phyloP scores from a whole-genome alignment of 768 basidiomycete species.

The Pholiota molesta region DNA sequence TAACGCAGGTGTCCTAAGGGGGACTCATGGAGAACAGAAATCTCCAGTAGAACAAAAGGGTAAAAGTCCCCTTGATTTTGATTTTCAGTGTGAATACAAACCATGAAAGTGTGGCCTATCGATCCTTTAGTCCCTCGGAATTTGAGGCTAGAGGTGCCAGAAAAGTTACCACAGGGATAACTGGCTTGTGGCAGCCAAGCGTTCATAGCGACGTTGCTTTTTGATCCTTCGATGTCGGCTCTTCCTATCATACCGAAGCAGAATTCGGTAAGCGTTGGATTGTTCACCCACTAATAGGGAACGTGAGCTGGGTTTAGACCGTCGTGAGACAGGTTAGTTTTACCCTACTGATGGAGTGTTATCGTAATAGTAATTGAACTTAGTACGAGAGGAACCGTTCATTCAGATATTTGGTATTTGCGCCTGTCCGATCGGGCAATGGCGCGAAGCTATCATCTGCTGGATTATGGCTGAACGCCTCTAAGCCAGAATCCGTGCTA shows the following conservation, averaged over 20 bases:
- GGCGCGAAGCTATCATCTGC: slow-evolving; percentile 81
- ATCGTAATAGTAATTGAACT: slow-evolving; percentile 78
- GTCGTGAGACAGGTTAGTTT: slow-evolving; percentile 87
- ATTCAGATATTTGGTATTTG: slow-evolving; percentile 86
- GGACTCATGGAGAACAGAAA: slow-evolving; percentile 81
- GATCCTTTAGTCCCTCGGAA: slow-evolving; percentile 81
- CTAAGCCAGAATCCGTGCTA: slow-evolving; percentile 83
- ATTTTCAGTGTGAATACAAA: slow-evolving; percentile 83
- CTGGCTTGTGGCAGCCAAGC: slow-evolving; percentile 83
- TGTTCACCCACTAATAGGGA: slow-evolving; percentile 77
- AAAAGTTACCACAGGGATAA: slow-evolving; percentile 82
- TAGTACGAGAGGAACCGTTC: slow-evolving; percentile 84
- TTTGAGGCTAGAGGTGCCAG: slow-evolving; percentile 82
- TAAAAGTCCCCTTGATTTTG: slow-evolving; percentile 82
- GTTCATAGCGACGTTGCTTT: slow-evolving; percentile 85
- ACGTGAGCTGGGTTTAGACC: slow-evolving; percentile 83
- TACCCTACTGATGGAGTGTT: slow-evolving; percentile 81
- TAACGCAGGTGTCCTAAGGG: slow-evolving; percentile 83
- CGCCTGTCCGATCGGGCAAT: slow-evolving; percentile 78
- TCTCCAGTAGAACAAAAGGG: slow-evolving; percentile 80
- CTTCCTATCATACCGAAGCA: slow-evolving; percentile 83
- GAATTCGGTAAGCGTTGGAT: slow-evolving; percentile 82
- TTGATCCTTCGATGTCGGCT: slow-evolving; percentile 84
- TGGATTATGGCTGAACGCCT: slow-evolving; percentile 87
- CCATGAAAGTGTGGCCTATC: slow-evolving; percentile 84